These are phyloP conservation scores for Manihot esculenta DNA, from an alignment of 441 rosid species.

Conservation along the genomic window DNA sequence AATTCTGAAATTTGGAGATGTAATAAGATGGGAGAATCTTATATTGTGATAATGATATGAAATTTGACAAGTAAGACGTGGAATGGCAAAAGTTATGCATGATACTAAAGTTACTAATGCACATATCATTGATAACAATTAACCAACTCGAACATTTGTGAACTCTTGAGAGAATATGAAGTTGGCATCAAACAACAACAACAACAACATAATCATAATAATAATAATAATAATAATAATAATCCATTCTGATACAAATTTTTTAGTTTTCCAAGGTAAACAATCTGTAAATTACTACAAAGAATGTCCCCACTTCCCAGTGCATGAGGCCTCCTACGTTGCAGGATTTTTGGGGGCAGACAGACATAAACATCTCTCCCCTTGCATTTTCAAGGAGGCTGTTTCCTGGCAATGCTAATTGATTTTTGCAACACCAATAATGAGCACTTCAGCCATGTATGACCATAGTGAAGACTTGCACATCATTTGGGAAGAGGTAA, in stretches of 20 bases:
- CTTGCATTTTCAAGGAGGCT: background rate
- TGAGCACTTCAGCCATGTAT: background rate
- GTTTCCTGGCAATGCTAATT: background rate
- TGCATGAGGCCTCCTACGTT: background rate
- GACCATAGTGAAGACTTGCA: background rate
- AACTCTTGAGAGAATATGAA: background rate
- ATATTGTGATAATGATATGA: background rate
- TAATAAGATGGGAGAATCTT: constrained; percentile 13
- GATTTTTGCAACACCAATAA: background rate
- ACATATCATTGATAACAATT: background rate
- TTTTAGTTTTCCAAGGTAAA: background rate
- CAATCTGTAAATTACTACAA: background rate
- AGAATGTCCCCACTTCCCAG: background rate
- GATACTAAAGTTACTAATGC: background rate
- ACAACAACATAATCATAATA: too few species aligned
- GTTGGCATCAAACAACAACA: background rate
- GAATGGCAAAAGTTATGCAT: background rate
- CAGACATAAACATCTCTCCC: background rate
- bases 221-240: too few species aligned
- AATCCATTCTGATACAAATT: background rate
- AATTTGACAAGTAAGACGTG: background rate
- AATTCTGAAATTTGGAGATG: constrained; percentile 60
- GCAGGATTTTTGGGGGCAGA: background rate
- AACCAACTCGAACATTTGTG: background rate
- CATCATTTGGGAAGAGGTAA: too few species aligned